Conservation (phyloP, 2,329 filamentous ascomycete species). For the Penicillium oxalicum region DNA sequence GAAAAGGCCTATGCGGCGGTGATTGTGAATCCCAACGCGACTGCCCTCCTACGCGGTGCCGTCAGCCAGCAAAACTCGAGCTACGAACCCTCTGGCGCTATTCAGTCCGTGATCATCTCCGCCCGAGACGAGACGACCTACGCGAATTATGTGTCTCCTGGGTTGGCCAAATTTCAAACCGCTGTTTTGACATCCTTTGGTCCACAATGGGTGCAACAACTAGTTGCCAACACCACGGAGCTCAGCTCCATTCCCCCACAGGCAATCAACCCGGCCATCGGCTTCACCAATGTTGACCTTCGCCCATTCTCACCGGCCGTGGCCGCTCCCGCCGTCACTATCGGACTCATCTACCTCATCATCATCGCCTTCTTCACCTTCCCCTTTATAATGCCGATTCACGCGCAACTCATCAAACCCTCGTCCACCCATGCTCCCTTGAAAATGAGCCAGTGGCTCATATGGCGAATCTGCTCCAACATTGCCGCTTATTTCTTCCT, state of each 20-base stretch:
- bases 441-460: constrained; percentile 52
- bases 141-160: constrained; percentile 49
- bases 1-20: constrained; percentile 56
- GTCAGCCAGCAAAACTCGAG: constrained; percentile 50
- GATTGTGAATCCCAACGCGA: constrained; percentile 58
- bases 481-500: constrained; percentile 56
- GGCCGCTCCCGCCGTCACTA: constrained; percentile 53
- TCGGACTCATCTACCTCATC: constrained; percentile 62
- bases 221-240: constrained; percentile 35
- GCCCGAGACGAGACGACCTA: constrained; percentile 53
- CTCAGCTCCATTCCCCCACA: constrained; percentile 45
- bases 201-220: constrained; percentile 31
- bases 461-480: constrained; percentile 55
- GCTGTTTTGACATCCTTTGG: constrained; percentile 47
- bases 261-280: constrained; percentile 51
- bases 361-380: constrained; percentile 64
- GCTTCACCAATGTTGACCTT: constrained; percentile 52
- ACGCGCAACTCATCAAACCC: constrained; percentile 51
- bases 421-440: constrained; percentile 49
- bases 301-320: constrained; percentile 54
- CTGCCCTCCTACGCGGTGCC: constrained; percentile 51
- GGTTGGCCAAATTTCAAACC: constrained; percentile 44
- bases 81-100: constrained; percentile 56
- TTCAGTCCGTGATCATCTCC: constrained; percentile 52
- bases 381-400: constrained; percentile 59